A percentile compares a stretch with the other conserved stretches of the same genome.
These are phyloP conservation scores for Nicotiana paniculata DNA, from an alignment of 257 asterid species.

Conservation along the genomic window DNA sequence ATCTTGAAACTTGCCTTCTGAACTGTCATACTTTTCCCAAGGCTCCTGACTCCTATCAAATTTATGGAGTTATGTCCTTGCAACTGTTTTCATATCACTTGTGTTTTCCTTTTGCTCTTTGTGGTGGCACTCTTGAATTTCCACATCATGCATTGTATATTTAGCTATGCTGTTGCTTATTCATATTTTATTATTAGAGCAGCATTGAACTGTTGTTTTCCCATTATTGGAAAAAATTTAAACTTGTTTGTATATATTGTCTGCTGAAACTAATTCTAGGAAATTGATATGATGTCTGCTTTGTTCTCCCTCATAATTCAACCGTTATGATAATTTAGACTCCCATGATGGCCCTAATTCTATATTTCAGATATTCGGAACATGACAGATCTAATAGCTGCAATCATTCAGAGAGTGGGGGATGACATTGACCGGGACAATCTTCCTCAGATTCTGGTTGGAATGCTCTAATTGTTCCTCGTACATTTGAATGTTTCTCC, in stretches of 20 bases:
- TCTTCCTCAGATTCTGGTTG: conserved; percentile 88
- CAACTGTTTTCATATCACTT: not conserved
- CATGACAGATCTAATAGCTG: conserved; percentile 67
- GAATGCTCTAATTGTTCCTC: not conserved
- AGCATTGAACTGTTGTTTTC: not conserved
- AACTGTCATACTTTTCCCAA: not conserved
- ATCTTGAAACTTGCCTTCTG: not conserved
- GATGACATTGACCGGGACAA: conserved; percentile 77
- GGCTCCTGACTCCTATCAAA: not conserved
- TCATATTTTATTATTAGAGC: not conserved
- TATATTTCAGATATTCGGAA: conserved; percentile 48
- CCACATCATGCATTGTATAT: not conserved
- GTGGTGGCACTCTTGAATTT: not conserved
- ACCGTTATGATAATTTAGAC: not conserved
- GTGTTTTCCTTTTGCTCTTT: not conserved
- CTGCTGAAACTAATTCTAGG: not conserved
- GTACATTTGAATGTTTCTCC: not conserved
- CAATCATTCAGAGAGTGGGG: conserved; percentile 92
- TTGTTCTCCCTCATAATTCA: not conserved
- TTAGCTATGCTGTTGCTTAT: not conserved
- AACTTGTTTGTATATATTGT: not conserved
- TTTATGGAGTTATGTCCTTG: not conserved
- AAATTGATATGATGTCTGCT: not conserved
- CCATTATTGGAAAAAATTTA: not conserved
- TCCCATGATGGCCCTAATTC: not conserved